A percentile compares a stretch with the other conserved stretches of the same genome.
Conservation (phyloP, 139 green algal genomes). For the Chlorella sp. region DNA sequence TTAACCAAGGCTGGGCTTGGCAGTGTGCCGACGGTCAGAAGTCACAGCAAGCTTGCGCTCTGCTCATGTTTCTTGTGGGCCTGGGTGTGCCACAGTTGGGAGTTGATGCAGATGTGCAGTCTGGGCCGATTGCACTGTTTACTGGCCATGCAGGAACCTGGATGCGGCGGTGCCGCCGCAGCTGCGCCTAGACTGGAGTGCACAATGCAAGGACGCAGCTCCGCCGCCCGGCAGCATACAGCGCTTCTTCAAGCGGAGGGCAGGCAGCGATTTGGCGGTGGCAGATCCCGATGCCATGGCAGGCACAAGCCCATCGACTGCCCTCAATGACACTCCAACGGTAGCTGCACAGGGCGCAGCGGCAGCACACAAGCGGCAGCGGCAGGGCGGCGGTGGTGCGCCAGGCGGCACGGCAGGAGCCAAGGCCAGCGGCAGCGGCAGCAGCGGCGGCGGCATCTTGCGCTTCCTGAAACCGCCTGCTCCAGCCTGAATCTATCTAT, state of each 20-base stretch:
- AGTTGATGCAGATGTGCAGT: no score
- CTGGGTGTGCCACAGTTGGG: no score
- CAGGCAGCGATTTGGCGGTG: not conserved
- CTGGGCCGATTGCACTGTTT: no score
- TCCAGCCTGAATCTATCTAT: no score
- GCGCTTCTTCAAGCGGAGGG: not conserved
- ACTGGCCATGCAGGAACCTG: not conserved
- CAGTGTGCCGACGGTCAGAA: no score
- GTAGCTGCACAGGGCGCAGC: not conserved
- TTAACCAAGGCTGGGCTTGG: no score
- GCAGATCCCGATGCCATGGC: no score
- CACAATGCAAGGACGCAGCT: not conserved
- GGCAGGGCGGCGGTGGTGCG: not conserved
- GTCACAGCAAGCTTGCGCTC: no score
- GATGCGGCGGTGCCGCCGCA: not conserved
- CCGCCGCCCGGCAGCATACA: not conserved
- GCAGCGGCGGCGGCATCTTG: constrained; percentile 4
- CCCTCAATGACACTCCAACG: not conserved
- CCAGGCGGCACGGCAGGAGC: not conserved
- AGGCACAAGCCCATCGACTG: no score
- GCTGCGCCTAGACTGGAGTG: not conserved
- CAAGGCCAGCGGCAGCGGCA: no score
- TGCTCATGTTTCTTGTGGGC: no score
- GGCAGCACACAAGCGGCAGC: not conserved
- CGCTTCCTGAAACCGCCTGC: not conserved